phyloP scores from a whole-genome alignment of 192 early-diverging fungal genomes.

The Entomortierella lignicola region DNA sequence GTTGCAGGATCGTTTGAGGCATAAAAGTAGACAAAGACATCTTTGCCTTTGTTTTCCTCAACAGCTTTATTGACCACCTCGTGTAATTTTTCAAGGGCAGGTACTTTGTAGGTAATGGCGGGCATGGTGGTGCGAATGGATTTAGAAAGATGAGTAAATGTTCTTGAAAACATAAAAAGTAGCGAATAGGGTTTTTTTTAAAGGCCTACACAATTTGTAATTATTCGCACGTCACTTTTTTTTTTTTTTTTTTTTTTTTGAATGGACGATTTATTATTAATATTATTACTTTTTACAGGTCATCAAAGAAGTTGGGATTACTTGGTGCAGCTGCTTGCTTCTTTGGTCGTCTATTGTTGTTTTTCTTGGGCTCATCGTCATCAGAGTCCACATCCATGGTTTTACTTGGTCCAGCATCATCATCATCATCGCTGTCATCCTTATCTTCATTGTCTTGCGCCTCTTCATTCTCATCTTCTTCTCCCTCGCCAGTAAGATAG shows the following conservation, averaged over 20 bases:
- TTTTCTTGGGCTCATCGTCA: constrained; percentile 50
- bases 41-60: constrained; percentile 33
- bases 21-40: constrained; percentile 44
- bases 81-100: constrained; percentile 23
- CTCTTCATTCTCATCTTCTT: constrained; percentile 58
- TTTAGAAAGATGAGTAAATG: constrained; percentile 8
- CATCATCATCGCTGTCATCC: constrained; percentile 58
- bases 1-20: constrained; percentile 39
- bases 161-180: not conserved
- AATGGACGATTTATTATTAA: no score
- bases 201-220: no score
- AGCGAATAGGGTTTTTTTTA: no score
- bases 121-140: constrained; percentile 27
- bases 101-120: constrained; percentile 34
- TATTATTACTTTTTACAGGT: constrained; percentile 10
- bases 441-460: constrained; percentile 60
- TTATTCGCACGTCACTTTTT: not conserved
- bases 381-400: constrained; percentile 50
- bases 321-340: constrained; percentile 25
- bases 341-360: constrained; percentile 37
- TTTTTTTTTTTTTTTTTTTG: not conserved
- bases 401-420: constrained; percentile 24
- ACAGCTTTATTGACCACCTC: constrained; percentile 21
- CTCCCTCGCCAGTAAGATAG: constrained; percentile 63
- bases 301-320: constrained; percentile 48